Evolutionary conservation across 2,329 filamentous ascomycete species (phyloP), one percentile per base, ranked within the genome.

Genomic region (Xylariaceae sp.): DNA sequence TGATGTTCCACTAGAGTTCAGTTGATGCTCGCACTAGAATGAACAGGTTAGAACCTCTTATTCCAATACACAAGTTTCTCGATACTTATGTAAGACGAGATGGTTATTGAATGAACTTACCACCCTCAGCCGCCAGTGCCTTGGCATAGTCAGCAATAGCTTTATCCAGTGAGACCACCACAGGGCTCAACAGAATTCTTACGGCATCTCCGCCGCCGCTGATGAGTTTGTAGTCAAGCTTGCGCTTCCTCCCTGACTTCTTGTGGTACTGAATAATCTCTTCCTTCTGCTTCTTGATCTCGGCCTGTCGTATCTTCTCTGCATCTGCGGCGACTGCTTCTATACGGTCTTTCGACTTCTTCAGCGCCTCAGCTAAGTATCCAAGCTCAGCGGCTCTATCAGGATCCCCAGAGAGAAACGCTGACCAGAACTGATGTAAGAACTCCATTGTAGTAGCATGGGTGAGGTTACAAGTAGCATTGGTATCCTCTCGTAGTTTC

Each of bases 371-470:
- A 6, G 86, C 83, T 37, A 96, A 76, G 50, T 87, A 89, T 6
- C 83, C 82, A 12, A 96, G 76, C 67, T 98, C 92, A 34, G 76
- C 76, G 1, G 88, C 88, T 25, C 88, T 83, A 48, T 88, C 84
- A 1, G 87, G 71, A 61, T 96, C 88, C 12, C 91, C 92, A 0
- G 91, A 96, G 21, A 95, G 76, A 61, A 95, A 98, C 0, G 91
- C 83, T 25, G 81, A 79, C 92, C 92, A 98, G 71, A 98, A 98
- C 65, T 97, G 94, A 58, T 92, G 88, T n/a, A 98, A 72, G 60
- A 97, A 98, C 62, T 98, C 93, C 29, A 88, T 85, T 0, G 89
- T 94, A 0, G 93, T 98, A 42, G 91, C 91, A 64, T 97, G 90
- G 0, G 92, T 95, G 44, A 82, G 66, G 33, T 68, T 69, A 54